Base-by-base conservation (phyloP, 2,329 filamentous ascomycete species). In the Cordyceps javanica region DNA sequence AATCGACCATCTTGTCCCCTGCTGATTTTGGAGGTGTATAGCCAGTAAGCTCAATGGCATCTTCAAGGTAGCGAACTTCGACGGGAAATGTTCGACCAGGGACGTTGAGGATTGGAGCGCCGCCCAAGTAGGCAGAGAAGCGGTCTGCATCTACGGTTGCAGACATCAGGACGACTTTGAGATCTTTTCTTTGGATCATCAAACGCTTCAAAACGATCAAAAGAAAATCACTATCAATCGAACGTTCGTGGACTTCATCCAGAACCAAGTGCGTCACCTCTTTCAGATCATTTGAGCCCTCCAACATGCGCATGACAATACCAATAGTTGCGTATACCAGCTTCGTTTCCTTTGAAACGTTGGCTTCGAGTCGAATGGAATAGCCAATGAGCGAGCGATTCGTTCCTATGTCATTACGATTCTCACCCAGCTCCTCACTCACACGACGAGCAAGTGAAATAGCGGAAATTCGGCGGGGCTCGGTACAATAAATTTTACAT, bases 251-350 rank as follows among this genome's bases (percentile, higher is more conserved):
- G 2, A 97, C 93, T 72, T 99, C 94, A 67, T 99, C 94, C n/a
- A 99, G 85, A 46, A 99, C 86, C 60, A 99, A 76, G 73, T 97
- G 94, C 0, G 93, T 96, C 54, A 99, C 87, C 62, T 97, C 93
- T 58, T 85, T 82, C 44, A 99, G 82, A 57, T 95, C 89, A 62
- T 91, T 89, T 0, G 90, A 89, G 9, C 88, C 87, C 71, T 99
- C 94, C 14, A 99, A 79, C 93, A 99, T 97, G 28, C 94, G 86
- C 79, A 99, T 90, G n/a, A 99, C 91, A 59, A 99, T 96, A 75
- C 94, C 85, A 6, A 85, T 88, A 2, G 88, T 97, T 55, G 94
- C 94, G 72, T 91, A 99, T 6, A 97, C 85, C 26, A 99, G 82
- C 53, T 90, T 82, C 2, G 92, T 97, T 64, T 91, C 86, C 30